Evolutionary conservation across 108 stramenopile genomes (phyloP), one percentile per base, ranked within the genome.

Genomic region (Phaeodactylum tricornutum): DNA sequence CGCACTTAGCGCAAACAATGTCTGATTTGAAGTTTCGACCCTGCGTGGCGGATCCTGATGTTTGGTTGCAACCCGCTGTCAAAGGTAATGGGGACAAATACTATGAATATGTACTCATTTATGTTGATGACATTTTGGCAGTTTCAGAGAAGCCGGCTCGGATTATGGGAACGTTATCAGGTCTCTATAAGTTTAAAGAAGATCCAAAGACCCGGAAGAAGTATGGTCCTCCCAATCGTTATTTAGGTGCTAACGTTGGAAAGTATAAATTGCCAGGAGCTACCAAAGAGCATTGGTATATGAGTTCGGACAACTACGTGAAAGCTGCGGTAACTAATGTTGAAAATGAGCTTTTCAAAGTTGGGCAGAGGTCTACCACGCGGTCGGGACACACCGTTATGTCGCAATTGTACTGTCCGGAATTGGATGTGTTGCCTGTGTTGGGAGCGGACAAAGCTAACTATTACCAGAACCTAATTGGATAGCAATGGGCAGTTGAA

Each of bases 401-500:
- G n/a, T n/a, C n/a, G n/a, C n/a, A n/a, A n/a, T n/a, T n/a, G n/a
- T n/a, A n/a, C n/a, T n/a, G n/a, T n/a, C n/a, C n/a, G n/a, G n/a
- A n/a, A n/a, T n/a, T n/a, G n/a, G n/a, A 45, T 22, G 19, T 21
- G 2, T 38, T 37, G 0, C 20, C 22, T 19, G 14, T 21, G 11
- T 37, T 59, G 12, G 16, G 23, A 3, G 21, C 57, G 11, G 6
- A 59, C 17, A 16, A 30, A 7, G 37, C 52, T 16, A 38, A 37
- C 21, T 53, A 26, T 24, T 59, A 16, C 24, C 49, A 50, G 15
- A 19, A 16, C 2, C 29, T 26, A 16, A 50, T 59, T 36, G 57
- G 57, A 1, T 36, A 68, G 1, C 46, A 63, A 25, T 78, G 72
- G 71, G 55, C 59, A 29, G 64, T 69, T 20, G 69, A 78, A 30